Evolutionary conservation across 805 yeast species (phyloP), one percentile per base, ranked within the genome.

Genomic region (Pichia membranifaciens): DNA sequence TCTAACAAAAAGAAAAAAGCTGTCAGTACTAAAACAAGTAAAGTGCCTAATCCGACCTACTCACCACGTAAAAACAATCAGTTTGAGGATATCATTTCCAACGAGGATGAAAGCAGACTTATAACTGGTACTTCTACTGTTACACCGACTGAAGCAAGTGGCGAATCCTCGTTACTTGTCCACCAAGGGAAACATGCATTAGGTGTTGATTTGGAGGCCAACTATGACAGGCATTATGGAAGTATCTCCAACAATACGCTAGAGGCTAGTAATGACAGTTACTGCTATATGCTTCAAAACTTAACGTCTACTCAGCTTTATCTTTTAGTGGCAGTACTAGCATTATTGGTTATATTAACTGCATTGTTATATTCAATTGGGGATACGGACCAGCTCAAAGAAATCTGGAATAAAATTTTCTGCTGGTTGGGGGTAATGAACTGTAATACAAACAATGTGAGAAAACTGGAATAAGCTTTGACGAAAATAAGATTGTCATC

Each of bases 361-460:
- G 5, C 51, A 16, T 33, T 53, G 4, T 28, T 59, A 15, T 47
- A 44, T 38, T 54, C 25, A 16, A 43, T 51, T 9, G 56, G 57
- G 10, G 43, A 55, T 43, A 45, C 41, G 1, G 45, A 46, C 8
- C 39, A 35, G n/a, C 22, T 58, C 5, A 39, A 38, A 3, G 5
- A 34, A 4, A 20, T 59, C n/a, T 57, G 61, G 62, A 51, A 48
- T 21, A 50, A 40, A 18, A 41, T 56, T 7, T 44, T 59, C 10
- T 59, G 62, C 34, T 35, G 35, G 16, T 23, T 56, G 7, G 58
- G 58, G 6, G 5, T 58, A 15, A 33, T 53, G 15, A 38, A 47
- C 16, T 54, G 58, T 34, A 36, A 13, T 7, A 18, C 2, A 16
- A 17, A 7, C 12, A 10, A 7, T 8, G 29, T 25, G 10, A 25